phyloP scores from a whole-genome alignment of 2,329 filamentous ascomycete genomes.

The Stemphylium beticola region DNA sequence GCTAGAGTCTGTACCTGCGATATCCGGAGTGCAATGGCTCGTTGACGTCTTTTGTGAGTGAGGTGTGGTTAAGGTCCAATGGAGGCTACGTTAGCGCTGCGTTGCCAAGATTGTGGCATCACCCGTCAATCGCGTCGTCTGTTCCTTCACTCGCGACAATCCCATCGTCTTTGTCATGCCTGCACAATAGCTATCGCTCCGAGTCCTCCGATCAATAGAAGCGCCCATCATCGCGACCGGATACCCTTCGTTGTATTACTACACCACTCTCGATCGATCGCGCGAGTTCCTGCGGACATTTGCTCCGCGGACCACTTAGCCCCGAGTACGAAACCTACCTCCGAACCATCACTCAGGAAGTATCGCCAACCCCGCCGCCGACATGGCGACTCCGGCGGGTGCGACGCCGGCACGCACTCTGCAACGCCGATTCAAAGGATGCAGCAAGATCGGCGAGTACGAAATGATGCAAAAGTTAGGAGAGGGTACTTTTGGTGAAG shows the following conservation, averaged over 20 bases:
- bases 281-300: slow-evolving; percentile 17
- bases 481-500: slow-evolving; percentile 96
- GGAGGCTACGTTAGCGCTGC: slow-evolving; percentile 20
- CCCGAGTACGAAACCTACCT: slow-evolving; percentile 6
- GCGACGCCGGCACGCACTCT: slow-evolving; percentile 56
- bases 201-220: slow-evolving; percentile 29
- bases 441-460: slow-evolving; percentile 82
- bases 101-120: slow-evolving; percentile 26
- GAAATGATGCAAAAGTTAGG: slow-evolving; percentile 83
- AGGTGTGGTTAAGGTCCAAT: slow-evolving; percentile 36
- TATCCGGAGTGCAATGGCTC: slow-evolving; percentile 42
- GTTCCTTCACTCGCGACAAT: slow-evolving; percentile 20
- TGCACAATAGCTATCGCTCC: slow-evolving; percentile 22
- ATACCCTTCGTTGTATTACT: slow-evolving; percentile 2
- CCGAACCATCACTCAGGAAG: background rate
- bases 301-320: slow-evolving; percentile 25
- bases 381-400: slow-evolving; percentile 28
- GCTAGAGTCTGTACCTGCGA: slow-evolving; percentile 27
- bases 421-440: slow-evolving; percentile 74
- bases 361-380: background rate
- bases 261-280: slow-evolving; percentile 19
- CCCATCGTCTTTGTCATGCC: slow-evolving; percentile 17
- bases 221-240: slow-evolving; percentile 21
- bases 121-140: slow-evolving; percentile 26
- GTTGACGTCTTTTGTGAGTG: slow-evolving; percentile 22